phyloP scores from a whole-genome alignment of 306 rosid species.

The Rosa persica region DNA sequence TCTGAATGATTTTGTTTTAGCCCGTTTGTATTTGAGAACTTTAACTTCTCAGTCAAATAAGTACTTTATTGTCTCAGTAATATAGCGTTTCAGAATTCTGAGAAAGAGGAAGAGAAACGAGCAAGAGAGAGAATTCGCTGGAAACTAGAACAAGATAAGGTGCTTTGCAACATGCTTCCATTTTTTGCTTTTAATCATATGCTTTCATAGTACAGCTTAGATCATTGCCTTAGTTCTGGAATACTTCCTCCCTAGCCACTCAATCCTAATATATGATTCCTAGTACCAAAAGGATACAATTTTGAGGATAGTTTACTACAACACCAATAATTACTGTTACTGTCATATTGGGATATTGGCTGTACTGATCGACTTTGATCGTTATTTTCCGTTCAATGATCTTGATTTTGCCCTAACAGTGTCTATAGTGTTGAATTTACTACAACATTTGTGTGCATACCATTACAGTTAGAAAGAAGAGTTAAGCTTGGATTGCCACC shows the following conservation, averaged over 20 bases:
- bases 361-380: constrained; percentile 5
- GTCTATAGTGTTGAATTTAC: background rate
- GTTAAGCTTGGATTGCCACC: constrained; percentile 39
- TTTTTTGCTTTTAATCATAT: background rate
- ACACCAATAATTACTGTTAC: background rate
- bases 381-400: background rate
- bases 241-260: background rate
- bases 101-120: constrained; percentile 72
- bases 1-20: background rate
- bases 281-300: background rate
- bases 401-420: background rate
- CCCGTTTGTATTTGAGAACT: background rate
- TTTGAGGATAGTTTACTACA: background rate
- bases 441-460: constrained; percentile 15
- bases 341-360: background rate
- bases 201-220: background rate
- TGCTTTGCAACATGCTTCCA: constrained; percentile 22
- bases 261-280: background rate
- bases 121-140: constrained; percentile 55
- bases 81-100: constrained; percentile 46
- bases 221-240: background rate
- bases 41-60: constrained; percentile 11
- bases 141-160: constrained; percentile 88
- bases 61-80: constrained; percentile 37
- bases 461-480: constrained; percentile 59